These are phyloP conservation scores for Leccinellum luteum DNA, from an alignment of 768 basidiomycete genomes.

Conservation along the genomic window DNA sequence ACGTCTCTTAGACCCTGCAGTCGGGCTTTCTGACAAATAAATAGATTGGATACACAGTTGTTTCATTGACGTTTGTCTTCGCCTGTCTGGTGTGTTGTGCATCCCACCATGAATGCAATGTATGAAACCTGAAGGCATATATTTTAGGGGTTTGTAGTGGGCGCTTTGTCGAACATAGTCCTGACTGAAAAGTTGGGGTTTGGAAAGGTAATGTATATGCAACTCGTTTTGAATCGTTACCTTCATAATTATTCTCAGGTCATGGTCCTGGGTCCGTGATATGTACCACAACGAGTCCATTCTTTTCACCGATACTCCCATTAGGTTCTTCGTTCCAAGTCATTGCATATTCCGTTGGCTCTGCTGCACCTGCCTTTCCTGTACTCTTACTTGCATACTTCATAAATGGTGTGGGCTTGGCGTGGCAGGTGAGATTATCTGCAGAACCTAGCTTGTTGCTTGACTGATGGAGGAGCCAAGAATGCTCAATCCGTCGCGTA, in stretches of 20 bases:
- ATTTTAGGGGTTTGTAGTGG: slow-evolving; percentile 41
- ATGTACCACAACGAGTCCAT: background rate
- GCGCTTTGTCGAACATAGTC: slow-evolving; percentile 46
- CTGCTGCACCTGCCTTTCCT: slow-evolving; percentile 62
- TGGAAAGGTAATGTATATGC: slow-evolving; percentile 33
- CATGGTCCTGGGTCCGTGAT: slow-evolving; percentile 35
- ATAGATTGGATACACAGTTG: slow-evolving; percentile 49
- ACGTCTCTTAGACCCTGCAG: background rate
- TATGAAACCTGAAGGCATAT: slow-evolving; percentile 17
- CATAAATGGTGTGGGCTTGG: slow-evolving; percentile 49
- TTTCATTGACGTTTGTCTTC: slow-evolving; percentile 57
- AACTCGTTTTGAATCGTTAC: background rate
- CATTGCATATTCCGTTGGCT: slow-evolving; percentile 51
- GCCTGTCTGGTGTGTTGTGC: slow-evolving; percentile 38
- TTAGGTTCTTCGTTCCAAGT: slow-evolving; percentile 54
- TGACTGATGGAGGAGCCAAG: slow-evolving; percentile 30
- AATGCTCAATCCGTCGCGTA: slow-evolving; percentile 74
- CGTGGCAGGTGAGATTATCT: slow-evolving; percentile 38
- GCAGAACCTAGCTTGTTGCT: background rate
- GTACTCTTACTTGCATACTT: slow-evolving; percentile 50
- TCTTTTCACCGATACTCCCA: background rate
- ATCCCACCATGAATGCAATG: background rate
- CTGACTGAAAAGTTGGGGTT: slow-evolving; percentile 44
- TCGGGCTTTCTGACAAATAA: background rate
- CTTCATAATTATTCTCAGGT: slow-evolving; percentile 27